Percentiles rank a stretch among this genome's conserved stretches.
phyloP scores from a whole-genome alignment of 1,284 basidiomycete species.

The Lentinus polychrous region DNA sequence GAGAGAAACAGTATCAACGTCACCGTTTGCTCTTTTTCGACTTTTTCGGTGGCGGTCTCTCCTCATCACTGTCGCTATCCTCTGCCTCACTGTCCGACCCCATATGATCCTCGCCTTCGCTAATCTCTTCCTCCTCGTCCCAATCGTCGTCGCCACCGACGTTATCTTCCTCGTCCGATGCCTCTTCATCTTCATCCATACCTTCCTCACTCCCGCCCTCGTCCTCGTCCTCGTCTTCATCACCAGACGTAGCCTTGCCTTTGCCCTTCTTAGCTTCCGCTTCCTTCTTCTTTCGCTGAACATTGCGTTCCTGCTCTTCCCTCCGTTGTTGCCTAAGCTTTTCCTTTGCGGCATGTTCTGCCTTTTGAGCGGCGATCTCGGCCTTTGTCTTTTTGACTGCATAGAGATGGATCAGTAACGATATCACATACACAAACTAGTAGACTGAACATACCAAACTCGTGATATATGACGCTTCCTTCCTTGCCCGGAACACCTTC shows the following conservation, averaged over 20 bases:
- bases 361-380: conserved; percentile 59
- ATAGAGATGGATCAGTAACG: background rate
- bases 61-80: conserved; percentile 35
- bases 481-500: conserved; percentile 91
- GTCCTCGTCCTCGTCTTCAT: conserved; percentile 33
- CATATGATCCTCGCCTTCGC: conserved; percentile 43
- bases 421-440: background rate
- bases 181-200: conserved; percentile 34
- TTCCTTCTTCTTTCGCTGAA: conserved; percentile 67
- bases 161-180: conserved; percentile 36
- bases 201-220: conserved; percentile 36
- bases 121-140: conserved; percentile 63
- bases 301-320: conserved; percentile 86
- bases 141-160: conserved; percentile 40
- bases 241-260: conserved; percentile 33
- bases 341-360: conserved; percentile 70
- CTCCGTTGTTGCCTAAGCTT: conserved; percentile 69
- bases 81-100: conserved; percentile 29
- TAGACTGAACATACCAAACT: conserved; percentile 64
- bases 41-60: conserved; percentile 32
- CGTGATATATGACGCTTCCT: conserved; percentile 86
- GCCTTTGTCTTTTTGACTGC: conserved; percentile 80
- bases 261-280: conserved; percentile 32
- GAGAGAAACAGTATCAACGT: background rate
- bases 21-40: conserved; percentile 34